Evolutionary conservation across 129 eudicot genomes (phyloP).

Genomic region (Deinandra increscens): DNA sequence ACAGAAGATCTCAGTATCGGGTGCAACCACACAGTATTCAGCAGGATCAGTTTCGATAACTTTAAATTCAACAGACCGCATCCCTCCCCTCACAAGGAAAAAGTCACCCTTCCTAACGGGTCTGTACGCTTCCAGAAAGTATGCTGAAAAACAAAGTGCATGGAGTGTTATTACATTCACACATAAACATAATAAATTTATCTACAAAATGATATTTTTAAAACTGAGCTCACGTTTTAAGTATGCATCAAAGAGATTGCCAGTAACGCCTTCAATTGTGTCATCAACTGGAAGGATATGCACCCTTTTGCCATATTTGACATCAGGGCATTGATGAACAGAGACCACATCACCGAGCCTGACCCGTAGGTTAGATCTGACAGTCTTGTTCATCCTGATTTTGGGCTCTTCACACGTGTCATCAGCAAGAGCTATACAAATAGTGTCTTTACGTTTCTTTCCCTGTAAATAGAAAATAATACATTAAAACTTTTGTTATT

Average conservation of each 20-base stretch:
- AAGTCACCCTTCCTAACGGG: constrained; percentile 82
- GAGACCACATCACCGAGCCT: constrained; percentile 92
- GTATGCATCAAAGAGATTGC: constrained; percentile 84
- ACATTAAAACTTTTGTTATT: not conserved
- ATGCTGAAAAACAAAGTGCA: constrained; percentile 52
- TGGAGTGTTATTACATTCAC: not conserved
- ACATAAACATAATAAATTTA: not conserved
- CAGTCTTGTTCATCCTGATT: constrained; percentile 90
- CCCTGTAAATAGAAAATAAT: constrained; percentile 46
- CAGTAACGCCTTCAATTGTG: constrained; percentile 85
- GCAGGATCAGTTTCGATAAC: constrained; percentile 86
- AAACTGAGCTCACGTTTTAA: constrained; percentile 66
- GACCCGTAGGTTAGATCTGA: constrained; percentile 76
- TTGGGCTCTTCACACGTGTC: constrained; percentile 89
- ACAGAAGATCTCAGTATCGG: constrained; percentile 95
- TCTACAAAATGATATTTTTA: not conserved
- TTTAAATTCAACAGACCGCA: constrained; percentile 87
- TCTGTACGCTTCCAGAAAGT: constrained; percentile 85
- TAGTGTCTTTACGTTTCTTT: constrained; percentile 84
- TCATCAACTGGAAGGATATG: constrained; percentile 97
- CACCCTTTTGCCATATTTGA: constrained; percentile 89
- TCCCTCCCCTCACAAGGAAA: constrained; percentile 92
- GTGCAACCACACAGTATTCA: constrained; percentile 96
- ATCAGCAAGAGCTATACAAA: constrained; percentile 94
- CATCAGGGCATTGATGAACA: constrained; percentile 92